A percentile compares a stretch with the other conserved stretches of the same genome.
Evolutionary conservation across 2,329 filamentous ascomycete genomes (phyloP).

Genomic region (Remersonia thermophila): DNA sequence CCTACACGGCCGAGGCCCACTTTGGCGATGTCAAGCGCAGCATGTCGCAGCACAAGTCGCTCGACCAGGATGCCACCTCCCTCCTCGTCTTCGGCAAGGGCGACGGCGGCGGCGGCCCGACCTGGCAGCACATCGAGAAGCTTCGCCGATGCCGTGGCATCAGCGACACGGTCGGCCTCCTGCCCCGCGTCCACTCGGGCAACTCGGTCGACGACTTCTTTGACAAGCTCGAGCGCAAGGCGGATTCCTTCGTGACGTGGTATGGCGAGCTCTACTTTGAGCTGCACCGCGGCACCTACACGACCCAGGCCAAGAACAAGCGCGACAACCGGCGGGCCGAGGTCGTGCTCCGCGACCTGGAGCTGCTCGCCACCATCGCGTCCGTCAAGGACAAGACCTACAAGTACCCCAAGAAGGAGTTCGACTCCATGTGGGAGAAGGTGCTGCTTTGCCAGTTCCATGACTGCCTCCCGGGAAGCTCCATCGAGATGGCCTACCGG

Average conservation of each 20-base stretch:
- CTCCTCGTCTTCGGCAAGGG: slow-evolving; percentile 93
- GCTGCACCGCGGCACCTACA: slow-evolving; percentile 92
- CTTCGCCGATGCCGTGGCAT: slow-evolving; percentile 83
- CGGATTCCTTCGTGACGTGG: slow-evolving; percentile 76
- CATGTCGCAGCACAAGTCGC: slow-evolving; percentile 82
- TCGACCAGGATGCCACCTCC: slow-evolving; percentile 85
- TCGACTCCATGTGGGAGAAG: slow-evolving; percentile 92
- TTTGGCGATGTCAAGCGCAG: slow-evolving; percentile 91
- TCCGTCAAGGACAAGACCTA: slow-evolving; percentile 62
- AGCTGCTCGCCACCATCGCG: slow-evolving; percentile 76
- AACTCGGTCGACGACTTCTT: slow-evolving; percentile 92
- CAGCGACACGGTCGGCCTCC: slow-evolving; percentile 69
- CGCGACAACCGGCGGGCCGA: slow-evolving; percentile 82
- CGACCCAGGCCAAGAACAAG: slow-evolving; percentile 96
- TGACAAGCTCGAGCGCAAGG: slow-evolving; percentile 68
- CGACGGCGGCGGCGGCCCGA: slow-evolving; percentile 89
- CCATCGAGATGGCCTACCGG: slow-evolving; percentile 96
- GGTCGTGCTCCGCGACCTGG: slow-evolving; percentile 72
- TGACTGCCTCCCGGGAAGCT: slow-evolving; percentile 88
- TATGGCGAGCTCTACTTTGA: slow-evolving; percentile 98
- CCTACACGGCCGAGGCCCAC: slow-evolving; percentile 86
- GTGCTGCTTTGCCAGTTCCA: slow-evolving; percentile 94
- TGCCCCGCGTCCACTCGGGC: slow-evolving; percentile 83
- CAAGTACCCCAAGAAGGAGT: slow-evolving; percentile 84
- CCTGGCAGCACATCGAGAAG: slow-evolving; percentile 89